Evolutionary conservation across 345 rosid species (phyloP), one percentile per base, ranked within the genome.

Genomic region (Ceriops zippeliana): DNA sequence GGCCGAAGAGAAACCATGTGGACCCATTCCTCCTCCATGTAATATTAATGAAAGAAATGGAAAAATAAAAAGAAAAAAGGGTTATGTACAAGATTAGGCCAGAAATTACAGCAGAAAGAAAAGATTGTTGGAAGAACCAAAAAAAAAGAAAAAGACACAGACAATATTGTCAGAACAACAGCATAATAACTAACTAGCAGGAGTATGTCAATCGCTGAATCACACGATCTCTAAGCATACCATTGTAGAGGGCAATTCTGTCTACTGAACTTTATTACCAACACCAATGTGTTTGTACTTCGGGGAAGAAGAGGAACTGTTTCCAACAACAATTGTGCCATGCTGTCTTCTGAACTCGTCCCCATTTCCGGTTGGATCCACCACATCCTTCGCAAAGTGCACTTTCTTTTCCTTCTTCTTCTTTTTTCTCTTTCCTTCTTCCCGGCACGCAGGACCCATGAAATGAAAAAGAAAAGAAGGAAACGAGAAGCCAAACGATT

Each of bases 231-330:
- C 84, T 81, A 7, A 87, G 79, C 58, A 85, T 85, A 16, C 89
- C 96, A 62, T 78, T 80, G 79, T 87, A 89, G 15, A 89, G 89
- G 59, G 90, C 96, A 58, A 72, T 61, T 74, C 92, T 84, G 59
- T 89, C 87, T 22, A 78, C 89, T n/a, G 90, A 90, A 84, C 87
- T 85, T 80, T 38, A 6, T 62, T 38, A 6, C 67, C 57, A 15
- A 27, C 67, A 6, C 28, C 65, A 13, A 21, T 13, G 30, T 31
- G 24, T 61, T 21, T 66, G 27, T 71, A 73, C 72, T 62, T 76
- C 26, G 72, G 28, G 2, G 72, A 32, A 1, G 79, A 54, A 5
- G 81, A 57, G 11, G 72, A 28, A 38, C 57, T 47, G 38, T 34
- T 52, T 35, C 49, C 16, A 1, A 49, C 49, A 47, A 67, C 54